A percentile compares a stretch with the other conserved stretches of the same genome.
phyloP scores from a whole-genome alignment of 768 basidiomycete species.

The Cystofilobasidium ferigula region DNA sequence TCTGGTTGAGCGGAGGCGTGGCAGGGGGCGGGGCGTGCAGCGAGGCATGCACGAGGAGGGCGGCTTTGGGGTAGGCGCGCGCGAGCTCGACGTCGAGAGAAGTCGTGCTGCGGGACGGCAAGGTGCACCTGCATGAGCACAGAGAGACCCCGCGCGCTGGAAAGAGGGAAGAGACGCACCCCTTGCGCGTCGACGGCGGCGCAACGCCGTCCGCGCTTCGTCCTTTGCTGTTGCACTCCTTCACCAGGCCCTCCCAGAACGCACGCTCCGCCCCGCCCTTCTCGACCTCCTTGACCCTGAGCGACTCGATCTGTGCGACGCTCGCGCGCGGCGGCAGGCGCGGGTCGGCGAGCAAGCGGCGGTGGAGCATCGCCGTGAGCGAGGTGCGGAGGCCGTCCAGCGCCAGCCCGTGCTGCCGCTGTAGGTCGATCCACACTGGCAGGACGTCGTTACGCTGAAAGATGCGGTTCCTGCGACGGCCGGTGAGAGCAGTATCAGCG shows the following conservation, averaged over 20 bases:
- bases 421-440: constrained; percentile 20
- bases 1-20: background rate
- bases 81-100: constrained; percentile 14
- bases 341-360: constrained; percentile 5
- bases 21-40: constrained; percentile 8
- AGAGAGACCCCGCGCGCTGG: background rate
- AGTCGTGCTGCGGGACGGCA: constrained; percentile 8
- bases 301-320: background rate
- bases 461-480: constrained; percentile 16
- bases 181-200: constrained; percentile 10
- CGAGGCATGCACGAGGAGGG: background rate
- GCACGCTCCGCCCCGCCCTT: background rate
- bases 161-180: background rate
- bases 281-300: constrained; percentile 5
- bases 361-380: constrained; percentile 2
- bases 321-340: background rate
- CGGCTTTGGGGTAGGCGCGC: constrained; percentile 10
- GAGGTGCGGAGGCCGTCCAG: constrained; percentile 10
- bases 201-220: constrained; percentile 21
- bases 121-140: background rate
- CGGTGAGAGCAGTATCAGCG: too few species aligned
- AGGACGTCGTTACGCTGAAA: constrained; percentile 20
- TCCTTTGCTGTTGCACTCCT: constrained; percentile 9
- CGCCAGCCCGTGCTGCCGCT: constrained; percentile 4
- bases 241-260: constrained; percentile 16